phyloP scores from a whole-genome alignment of 192 early-diverging fungal genomes.

The Backusella psychrophila region DNA sequence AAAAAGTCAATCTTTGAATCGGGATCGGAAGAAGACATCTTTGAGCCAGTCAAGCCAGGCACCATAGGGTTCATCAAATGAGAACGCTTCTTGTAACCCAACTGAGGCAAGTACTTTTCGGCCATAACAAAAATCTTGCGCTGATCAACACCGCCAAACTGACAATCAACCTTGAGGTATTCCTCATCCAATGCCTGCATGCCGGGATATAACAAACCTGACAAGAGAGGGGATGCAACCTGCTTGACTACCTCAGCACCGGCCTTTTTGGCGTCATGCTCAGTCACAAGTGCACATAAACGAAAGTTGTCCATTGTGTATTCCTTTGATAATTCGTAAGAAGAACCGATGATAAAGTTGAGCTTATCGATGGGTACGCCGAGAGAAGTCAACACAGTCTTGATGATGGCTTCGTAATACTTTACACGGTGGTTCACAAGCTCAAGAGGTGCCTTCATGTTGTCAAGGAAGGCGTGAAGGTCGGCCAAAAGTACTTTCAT shows the following conservation, averaged over 20 bases:
- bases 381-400: slow-evolving; percentile 87
- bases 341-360: slow-evolving; percentile 87
- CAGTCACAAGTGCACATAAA: slow-evolving; percentile 80
- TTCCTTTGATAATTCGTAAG: slow-evolving; percentile 83
- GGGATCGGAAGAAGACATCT: slow-evolving; percentile 96
- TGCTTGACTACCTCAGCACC: slow-evolving; percentile 99
- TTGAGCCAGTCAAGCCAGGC: slow-evolving; percentile 87
- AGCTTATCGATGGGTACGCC: slow-evolving; percentile 93
- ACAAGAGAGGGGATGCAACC: slow-evolving; percentile 80
- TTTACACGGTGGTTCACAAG: slow-evolving; percentile 82
- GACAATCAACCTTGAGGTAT: slow-evolving; percentile 90
- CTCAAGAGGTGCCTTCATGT: slow-evolving; percentile 95
- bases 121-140: slow-evolving; percentile 99
- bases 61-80: slow-evolving; percentile 99
- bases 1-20: slow-evolving; percentile 98
- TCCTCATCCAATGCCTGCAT: slow-evolving; percentile 99
- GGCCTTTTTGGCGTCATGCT: slow-evolving; percentile 97
- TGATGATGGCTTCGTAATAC: slow-evolving; percentile 94
- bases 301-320: slow-evolving; percentile 93
- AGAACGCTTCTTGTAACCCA: slow-evolving; percentile 95
- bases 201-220: slow-evolving; percentile 95
- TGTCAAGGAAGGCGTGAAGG: slow-evolving; percentile 97
- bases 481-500: slow-evolving; percentile 92
- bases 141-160: slow-evolving; percentile 98
- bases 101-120: slow-evolving; percentile 88